Base-by-base conservation (phyloP, 1,139 yeast species). In the Magnusiomyces paraingens region DNA sequence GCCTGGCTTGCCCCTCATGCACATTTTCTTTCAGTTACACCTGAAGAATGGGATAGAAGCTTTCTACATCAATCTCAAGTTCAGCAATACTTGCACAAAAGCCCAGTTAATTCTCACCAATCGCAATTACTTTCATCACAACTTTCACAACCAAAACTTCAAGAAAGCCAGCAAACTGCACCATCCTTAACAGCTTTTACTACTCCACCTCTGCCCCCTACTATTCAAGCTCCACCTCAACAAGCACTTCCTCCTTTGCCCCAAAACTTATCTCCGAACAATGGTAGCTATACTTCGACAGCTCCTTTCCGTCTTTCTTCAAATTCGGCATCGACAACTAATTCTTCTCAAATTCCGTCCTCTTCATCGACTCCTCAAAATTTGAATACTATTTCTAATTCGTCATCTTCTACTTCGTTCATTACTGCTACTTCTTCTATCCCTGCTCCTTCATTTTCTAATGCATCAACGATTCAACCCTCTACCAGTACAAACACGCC, bases 1-100 rank as follows among this genome's bases (percentile, higher is more conserved):
- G 83, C 88, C 35, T 93, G 99, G 98, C 71, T 93, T 55, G 76
- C 84, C 17, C 85, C 89, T 6, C 91, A 91, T 71, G 83, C 84
- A 14, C 83, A 84, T 61, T 85, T 91, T 72, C 73, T 93, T 60
- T 82, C 95, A 0, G 84, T 90, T 36, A 80, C 94, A 41, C 95
- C 96, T 53, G 79, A 80, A 3, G 96, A 91, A 67, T 93, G 97
- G 97, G 98, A 93, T 55, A 62, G 62, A 40, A 59, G 63, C 52
- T 65, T 62, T 51, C 42, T 59, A 32, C 52, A 47, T 12, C 57
- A 52, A n/a, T 51, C 54, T 15, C 17, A 35, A 17, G 39, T 18
- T 22, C 53, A 46, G 36, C 21, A 47, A 17, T 26, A 15, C 20
- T 20, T 41, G 8, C 14, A 20, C 41, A 36, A 22, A n/a, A 2